phyloP scores from a whole-genome alignment of 805 yeast genomes.

The Kazachstania kunashirensis region DNA sequence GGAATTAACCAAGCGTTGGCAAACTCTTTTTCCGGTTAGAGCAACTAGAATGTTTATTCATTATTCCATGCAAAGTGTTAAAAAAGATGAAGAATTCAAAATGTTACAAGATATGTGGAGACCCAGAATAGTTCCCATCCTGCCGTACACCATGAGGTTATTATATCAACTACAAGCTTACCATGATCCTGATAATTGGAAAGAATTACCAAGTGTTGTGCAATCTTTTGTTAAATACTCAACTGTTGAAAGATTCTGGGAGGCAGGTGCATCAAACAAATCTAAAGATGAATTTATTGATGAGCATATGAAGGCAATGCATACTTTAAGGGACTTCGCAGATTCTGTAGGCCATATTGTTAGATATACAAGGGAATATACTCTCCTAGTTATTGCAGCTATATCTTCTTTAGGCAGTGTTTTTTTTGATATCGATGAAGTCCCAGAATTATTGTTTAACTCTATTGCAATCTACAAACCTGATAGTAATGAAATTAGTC shows the following conservation, averaged over 20 bases:
- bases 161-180: constrained; percentile 88
- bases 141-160: constrained; percentile 83
- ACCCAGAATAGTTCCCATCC: constrained; percentile 83
- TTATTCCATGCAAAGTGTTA: constrained; percentile 85
- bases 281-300: constrained; percentile 89
- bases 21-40: constrained; percentile 86
- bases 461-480: constrained; percentile 66
- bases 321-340: constrained; percentile 90
- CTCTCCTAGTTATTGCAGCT: constrained; percentile 80
- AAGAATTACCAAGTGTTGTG: constrained; percentile 74
- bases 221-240: constrained; percentile 86
- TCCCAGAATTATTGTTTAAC: constrained; percentile 67
- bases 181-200: constrained; percentile 90
- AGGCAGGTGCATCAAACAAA: constrained; percentile 91
- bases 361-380: constrained; percentile 92
- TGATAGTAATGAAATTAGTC: constrained; percentile 38
- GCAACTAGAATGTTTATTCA: constrained; percentile 93
- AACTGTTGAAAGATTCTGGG: constrained; percentile 94
- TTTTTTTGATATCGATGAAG: constrained; percentile 73
- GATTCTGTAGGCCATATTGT: constrained; percentile 95
- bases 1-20: constrained; percentile 83
- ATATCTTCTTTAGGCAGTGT: constrained; percentile 85
- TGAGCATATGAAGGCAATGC: constrained; percentile 88
- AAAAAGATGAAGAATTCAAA: constrained; percentile 65
- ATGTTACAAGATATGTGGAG: constrained; percentile 70